A percentile compares a stretch with the other conserved stretches of the same genome.
phyloP scores from a whole-genome alignment of 106 monocot species.

The Dioscorea alata region DNA sequence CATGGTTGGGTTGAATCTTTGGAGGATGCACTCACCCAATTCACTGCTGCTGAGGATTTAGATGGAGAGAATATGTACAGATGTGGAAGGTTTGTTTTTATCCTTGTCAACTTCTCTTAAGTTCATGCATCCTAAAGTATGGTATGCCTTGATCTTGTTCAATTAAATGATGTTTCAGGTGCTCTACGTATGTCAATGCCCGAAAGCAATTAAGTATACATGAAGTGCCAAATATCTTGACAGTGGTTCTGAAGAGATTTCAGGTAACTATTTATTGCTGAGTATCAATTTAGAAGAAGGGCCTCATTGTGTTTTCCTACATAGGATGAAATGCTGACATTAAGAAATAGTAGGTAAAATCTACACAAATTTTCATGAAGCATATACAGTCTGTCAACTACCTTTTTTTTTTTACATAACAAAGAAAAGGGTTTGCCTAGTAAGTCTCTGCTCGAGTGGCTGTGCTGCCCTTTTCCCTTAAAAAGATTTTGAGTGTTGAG shows the following conservation, averaged over 20 bases:
- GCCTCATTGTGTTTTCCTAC: no score
- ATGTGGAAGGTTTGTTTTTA: constrained; percentile 75
- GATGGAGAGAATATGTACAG: constrained; percentile 99
- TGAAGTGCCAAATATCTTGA: constrained; percentile 94
- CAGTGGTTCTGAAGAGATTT: constrained; percentile 98
- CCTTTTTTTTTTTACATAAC: no score
- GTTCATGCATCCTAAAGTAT: background rate
- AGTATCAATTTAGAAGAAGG: no score
- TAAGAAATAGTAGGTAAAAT: no score
- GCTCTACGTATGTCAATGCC: constrained; percentile 81
- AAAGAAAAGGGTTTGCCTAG: no score
- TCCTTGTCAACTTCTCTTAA: background rate
- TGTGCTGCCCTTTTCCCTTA: no score
- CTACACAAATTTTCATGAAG: no score
- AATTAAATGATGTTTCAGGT: constrained; percentile 35
- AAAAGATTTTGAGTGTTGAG: no score
- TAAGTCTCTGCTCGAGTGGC: no score
- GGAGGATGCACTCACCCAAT: constrained; percentile 92
- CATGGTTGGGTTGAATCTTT: constrained; percentile 96
- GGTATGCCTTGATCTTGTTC: background rate
- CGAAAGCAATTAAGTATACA: constrained; percentile 86
- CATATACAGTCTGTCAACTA: no score
- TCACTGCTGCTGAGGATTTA: constrained; percentile 93
- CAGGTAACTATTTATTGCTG: constrained; percentile 46
- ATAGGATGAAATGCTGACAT: no score